A percentile compares a stretch with the other conserved stretches of the same genome.
phyloP scores from a whole-genome alignment of 2,329 filamentous ascomycete genomes.

The Phyllosticta citribraziliensis region DNA sequence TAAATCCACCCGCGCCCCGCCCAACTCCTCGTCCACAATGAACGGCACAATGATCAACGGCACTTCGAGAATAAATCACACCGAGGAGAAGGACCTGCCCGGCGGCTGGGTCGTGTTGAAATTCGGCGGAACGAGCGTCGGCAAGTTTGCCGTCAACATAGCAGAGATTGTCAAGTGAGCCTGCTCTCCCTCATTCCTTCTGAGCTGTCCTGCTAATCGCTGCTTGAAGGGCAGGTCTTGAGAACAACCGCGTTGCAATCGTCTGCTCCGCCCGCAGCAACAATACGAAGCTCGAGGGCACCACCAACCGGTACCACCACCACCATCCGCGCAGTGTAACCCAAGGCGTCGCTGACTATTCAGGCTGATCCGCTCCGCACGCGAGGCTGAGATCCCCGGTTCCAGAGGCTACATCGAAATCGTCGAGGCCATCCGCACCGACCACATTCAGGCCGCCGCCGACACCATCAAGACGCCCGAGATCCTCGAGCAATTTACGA shows the following conservation, averaged over 20 bases:
- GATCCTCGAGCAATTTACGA: conserved; percentile 45
- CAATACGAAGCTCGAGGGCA: conserved; percentile 88
- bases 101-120: conserved; percentile 80
- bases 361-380: conserved; percentile 37
- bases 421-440: conserved; percentile 69
- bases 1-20: neutral
- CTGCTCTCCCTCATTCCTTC: conserved; percentile 29
- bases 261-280: conserved; percentile 94
- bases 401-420: conserved; percentile 56
- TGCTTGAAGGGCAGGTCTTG: conserved; percentile 39
- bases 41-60: conserved; percentile 8
- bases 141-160: conserved; percentile 68
- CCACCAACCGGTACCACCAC: conserved; percentile 74
- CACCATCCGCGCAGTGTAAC: neutral
- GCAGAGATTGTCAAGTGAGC: conserved; percentile 53
- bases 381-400: conserved; percentile 33
- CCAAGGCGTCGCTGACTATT: neutral
- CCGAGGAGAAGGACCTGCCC: conserved; percentile 38
- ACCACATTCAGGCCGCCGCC: conserved; percentile 68
- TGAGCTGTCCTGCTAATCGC: conserved; percentile 12
- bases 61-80: conserved; percentile 25
- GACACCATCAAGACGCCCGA: conserved; percentile 30
- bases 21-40: neutral
- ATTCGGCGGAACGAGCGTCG: conserved; percentile 90
- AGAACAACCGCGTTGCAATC: conserved; percentile 68